Base-by-base conservation (phyloP, 75 land plant species). In the Selaginella moellendorffii region DNA sequence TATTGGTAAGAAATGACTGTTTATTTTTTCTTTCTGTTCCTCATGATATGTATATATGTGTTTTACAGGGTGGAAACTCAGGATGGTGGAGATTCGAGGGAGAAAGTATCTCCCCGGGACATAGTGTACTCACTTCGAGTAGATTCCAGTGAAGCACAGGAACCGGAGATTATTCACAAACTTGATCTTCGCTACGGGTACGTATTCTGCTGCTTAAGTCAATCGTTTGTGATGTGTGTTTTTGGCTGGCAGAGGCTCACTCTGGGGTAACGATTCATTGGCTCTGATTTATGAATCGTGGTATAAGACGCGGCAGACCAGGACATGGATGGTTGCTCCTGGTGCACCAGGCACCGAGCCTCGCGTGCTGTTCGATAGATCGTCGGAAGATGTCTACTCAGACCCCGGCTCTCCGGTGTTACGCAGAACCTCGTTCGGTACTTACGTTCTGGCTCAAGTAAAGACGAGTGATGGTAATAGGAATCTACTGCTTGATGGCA, bases 321-420 rank as follows among this genome's bases (percentile, higher is more conserved):
- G 86, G 66, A 91, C 97, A 46, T 91, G 97, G 97, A 72, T 82
- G 8, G 77, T 91, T 21, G 71, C 97, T 65, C 97, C 97, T 29
- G 89, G 76, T 59, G 72, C 74, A 17, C 66, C 72, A 66, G 74
- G 71, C 54, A 69, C 65, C 18, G 63, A 20, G 21, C 77, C 88
- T 19, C 82, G 78, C 24, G 68, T 91, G 60, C 67, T 91, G 14
- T 85, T 91, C 80, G 97, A 91, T 71, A 77, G 97, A 66, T 91
- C 97, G 62, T 85, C 88, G 25, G 97, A 91, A 65, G 97, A 91
- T 76, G 97, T 79, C 2, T 91, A 91, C 65, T 85, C 97, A 53
- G 95, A 91, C 73, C 97, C 95, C 60, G 97, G 97, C 17, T 88
- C 97, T 18, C 95, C 97, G 18, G 85, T 91, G 95, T 31, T 83